Evolutionary conservation across 495 filamentous ascomycete genomes (phyloP), one percentile per base, ranked within the genome.

Genomic region (Annulohypoxylon maeteangense): DNA sequence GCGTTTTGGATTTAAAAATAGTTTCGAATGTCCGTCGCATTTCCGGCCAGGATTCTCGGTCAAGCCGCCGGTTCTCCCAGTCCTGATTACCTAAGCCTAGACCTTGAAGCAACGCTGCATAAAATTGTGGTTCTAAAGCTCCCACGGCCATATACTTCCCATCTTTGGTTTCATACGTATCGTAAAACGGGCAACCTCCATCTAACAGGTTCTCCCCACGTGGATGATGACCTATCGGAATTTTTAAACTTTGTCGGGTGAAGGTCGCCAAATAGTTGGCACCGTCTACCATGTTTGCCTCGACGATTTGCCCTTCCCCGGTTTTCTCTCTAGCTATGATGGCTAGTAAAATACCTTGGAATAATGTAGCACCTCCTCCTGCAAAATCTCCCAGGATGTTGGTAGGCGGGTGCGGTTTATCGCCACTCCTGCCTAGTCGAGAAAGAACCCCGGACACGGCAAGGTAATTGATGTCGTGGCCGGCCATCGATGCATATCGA

Each of bases 381-480:
- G 92, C 95, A 75, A 98, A 98, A 74, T 98, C 95, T 0, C 87
- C 95, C 0, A 98, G 80, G 16, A 98, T 84, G 68, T 98, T 98
- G 0, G 83, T 89, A 4, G 95, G 95, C 6, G 94, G 84, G 57
- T 90, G 88, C 6, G 95, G 95, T 51, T 87, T 89, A 66, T 89
- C 87, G 3, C 84, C 86, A 23, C 80, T 80, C 0, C 91, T 83
- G 0, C 95, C 95, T 0, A 98, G 84, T 80, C 96, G 84, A 1
- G 84, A 86, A 12, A 98, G 80, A 0, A 91, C 90, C 0, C 95
- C 95, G 1, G 90, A 92, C 0, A 97, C 92, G 34, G 94, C 92
- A 22, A 98, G 89, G 79, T 97, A 98, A 75, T 98, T 98, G 76
- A 98, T 97, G 76, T 98, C 95, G 72, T 98, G 95, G n/a, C 95